Evolutionary conservation across 1,284 basidiomycete species (phyloP), one percentile per base, ranked within the genome.

Genomic region (Flammula alnicola): DNA sequence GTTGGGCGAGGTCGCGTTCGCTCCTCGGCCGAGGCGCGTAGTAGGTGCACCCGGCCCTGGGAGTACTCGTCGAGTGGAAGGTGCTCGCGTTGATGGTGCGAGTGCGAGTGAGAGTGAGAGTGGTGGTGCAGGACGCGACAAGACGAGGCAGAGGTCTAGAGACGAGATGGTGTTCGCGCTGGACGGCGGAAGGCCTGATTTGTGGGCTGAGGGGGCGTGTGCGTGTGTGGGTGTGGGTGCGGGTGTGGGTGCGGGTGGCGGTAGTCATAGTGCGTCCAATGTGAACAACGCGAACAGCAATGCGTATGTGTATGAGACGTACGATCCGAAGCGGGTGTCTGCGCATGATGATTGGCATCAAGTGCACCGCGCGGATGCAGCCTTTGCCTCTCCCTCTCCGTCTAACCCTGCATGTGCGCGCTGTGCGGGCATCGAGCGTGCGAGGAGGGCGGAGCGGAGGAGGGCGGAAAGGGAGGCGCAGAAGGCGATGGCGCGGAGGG

Each of bases 291-390:
- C 22, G 4, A 31, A 35, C 40, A 49, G n/a, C 7, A 29, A 19
- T 63, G 52, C 40, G 57, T 62, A 4, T 64, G 37, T 36, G 20
- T 61, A 64, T 37, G 63, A 64, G 54, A 60, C 58, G 30, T 65
- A 52, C 17, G 56, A 63, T 26, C 54, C 55, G 8, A 27, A 39
- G 8, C 33, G 51, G 9, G 27, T 37, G 19, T 54, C 53, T 2
- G 19, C 37, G 32, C 58, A 60, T 38, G 55, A 52, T 33, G 29
- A 51, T 19, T 20, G 39, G 12, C 14, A 35, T 25, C n/a, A n/a
- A n/a, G n/a, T 38, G 22, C 12, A 32, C 9, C 22, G 22, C 14
- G n/a, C n/a, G n/a, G n/a, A n/a, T n/a, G n/a, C n/a, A n/a, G n/a
- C 22, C 32, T 36, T n/a, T 33, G 35, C 12, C 35, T 22, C 4